A percentile compares a stretch with the other conserved stretches of the same genome.
Conservation (phyloP, 2,329 filamentous ascomycete genomes). For the Calycina herbarum region DNA sequence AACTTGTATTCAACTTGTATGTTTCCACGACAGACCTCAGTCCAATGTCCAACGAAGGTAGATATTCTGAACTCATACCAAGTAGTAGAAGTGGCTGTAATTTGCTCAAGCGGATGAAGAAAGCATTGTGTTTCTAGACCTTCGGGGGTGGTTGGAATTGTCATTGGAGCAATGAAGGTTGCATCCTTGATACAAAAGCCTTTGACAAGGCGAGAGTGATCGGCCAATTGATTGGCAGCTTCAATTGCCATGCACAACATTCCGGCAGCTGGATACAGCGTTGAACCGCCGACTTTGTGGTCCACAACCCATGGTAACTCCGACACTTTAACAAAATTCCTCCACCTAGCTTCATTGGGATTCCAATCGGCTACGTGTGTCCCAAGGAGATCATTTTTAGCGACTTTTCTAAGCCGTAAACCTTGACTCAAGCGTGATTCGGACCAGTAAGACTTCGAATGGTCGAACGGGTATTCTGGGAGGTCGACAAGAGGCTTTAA, state of each 20-base stretch:
- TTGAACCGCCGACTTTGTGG: slow-evolving; percentile 26
- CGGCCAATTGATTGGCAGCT: slow-evolving; percentile 21
- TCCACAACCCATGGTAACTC: slow-evolving; percentile 35
- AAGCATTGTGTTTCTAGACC: slow-evolving; percentile 4
- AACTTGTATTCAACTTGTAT: slow-evolving; percentile 4
- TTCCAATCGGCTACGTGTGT: slow-evolving; percentile 24
- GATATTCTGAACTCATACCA: slow-evolving; percentile 3
- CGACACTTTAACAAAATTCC: slow-evolving; percentile 28
- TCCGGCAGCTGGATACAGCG: slow-evolving; percentile 35
- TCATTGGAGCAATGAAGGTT: slow-evolving; percentile 45
- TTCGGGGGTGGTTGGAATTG: slow-evolving; percentile 39
- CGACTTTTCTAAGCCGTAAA: slow-evolving; percentile 47
- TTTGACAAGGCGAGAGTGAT: slow-evolving; percentile 5
- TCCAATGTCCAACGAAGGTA: background rate
- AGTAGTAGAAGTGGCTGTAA: background rate
- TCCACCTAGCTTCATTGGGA: slow-evolving; percentile 32
- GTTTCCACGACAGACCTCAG: background rate
- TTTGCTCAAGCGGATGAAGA: background rate
- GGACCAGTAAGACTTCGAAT: slow-evolving; percentile 51
- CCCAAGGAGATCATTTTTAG: slow-evolving; percentile 40
- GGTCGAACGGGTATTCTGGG: slow-evolving; percentile 55
- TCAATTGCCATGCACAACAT: slow-evolving; percentile 38
- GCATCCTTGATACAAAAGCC: slow-evolving; percentile 40
- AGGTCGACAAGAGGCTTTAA: slow-evolving; percentile 43
- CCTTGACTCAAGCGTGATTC: slow-evolving; percentile 49